A percentile compares a stretch with the other conserved stretches of the same genome.
phyloP scores from a whole-genome alignment of 148 eudicot species.

The Dysphania ambrosioides region DNA sequence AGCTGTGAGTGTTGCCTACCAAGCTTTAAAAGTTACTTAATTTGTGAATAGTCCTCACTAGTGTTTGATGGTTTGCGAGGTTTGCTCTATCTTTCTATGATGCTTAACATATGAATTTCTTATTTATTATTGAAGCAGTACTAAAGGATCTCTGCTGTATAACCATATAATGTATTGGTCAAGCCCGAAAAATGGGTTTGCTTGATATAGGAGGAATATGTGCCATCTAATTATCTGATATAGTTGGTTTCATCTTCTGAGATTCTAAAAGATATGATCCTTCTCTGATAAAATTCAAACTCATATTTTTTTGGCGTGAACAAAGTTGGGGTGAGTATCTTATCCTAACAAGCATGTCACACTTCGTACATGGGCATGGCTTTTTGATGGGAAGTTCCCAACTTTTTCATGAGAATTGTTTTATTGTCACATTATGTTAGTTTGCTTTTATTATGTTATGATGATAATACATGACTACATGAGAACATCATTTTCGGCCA shows the following conservation, averaged over 20 bases:
- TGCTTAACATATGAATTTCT: background rate
- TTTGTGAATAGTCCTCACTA: background rate
- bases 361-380: background rate
- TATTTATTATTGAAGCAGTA: background rate
- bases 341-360: background rate
- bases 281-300: background rate
- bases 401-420: background rate
- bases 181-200: background rate
- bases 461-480: background rate
- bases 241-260: background rate
- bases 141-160: background rate
- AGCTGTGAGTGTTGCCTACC: slow-evolving; percentile 54
- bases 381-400: background rate
- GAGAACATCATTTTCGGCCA: background rate
- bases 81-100: background rate
- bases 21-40: background rate
- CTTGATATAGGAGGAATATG: background rate
- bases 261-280: background rate
- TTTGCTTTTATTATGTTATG: background rate
- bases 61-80: background rate
- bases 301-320: background rate
- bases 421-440: background rate
- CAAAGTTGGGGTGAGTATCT: background rate
- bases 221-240: background rate
- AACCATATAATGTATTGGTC: background rate